Percentiles rank a stretch among this genome's conserved stretches.
These are phyloP conservation scores for Tetradesmus lagerheimii DNA, from an alignment of 139 green algal species.

Conservation along the genomic window DNA sequence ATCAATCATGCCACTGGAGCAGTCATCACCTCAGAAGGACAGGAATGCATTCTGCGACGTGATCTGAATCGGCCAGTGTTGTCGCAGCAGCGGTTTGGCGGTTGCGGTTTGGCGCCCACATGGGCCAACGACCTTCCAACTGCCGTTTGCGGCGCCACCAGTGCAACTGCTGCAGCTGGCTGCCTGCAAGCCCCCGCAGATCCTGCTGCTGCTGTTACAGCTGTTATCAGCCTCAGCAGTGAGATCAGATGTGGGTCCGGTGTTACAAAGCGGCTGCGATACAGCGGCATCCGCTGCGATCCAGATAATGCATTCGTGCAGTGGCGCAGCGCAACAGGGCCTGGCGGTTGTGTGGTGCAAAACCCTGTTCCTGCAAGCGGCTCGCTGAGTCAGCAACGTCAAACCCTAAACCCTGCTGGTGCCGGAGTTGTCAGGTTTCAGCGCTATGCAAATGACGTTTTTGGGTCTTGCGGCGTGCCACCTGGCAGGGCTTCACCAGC, in stretches of 20 bases:
- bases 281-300: background rate
- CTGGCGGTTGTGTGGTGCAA: background rate
- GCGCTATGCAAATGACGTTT: background rate
- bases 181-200: background rate
- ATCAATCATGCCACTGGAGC: background rate
- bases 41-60: background rate
- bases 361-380: background rate
- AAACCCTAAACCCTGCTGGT: too few relatives aligned
- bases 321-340: background rate
- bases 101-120: background rate
- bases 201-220: background rate
- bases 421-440: background rate
- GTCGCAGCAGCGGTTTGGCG: background rate
- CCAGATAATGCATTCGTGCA: background rate
- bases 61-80: background rate
- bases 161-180: background rate
- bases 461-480: background rate
- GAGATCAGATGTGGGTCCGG: background rate
- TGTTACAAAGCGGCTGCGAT: background rate
- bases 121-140: background rate
- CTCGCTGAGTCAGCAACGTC: too few relatives aligned
- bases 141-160: background rate
- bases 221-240: background rate
- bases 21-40: background rate
- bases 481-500: background rate